Conservation (phyloP, 2,329 filamentous ascomycete genomes). For the Arthrobotrys sphaeroides region DNA sequence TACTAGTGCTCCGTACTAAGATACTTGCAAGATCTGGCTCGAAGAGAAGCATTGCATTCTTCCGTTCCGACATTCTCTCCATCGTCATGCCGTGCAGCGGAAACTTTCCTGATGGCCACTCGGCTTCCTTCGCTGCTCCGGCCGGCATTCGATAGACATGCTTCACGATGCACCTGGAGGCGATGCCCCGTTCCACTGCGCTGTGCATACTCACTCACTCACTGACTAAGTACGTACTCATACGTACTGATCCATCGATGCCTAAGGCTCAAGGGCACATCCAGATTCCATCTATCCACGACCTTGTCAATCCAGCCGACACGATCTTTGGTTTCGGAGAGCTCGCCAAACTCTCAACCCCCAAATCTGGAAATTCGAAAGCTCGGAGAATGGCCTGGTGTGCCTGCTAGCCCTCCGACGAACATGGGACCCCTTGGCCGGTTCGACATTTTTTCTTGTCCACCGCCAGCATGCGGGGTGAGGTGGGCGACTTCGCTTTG, state of each 20-base stretch:
- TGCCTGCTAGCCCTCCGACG: conserved; percentile 36
- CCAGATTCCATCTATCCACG: background rate
- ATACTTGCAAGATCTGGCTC: too few relatives aligned
- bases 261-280: background rate
- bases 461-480: conserved; percentile 38
- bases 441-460: conserved; percentile 24
- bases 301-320: background rate
- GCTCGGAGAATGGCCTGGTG: conserved; percentile 36
- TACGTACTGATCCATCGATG: too few relatives aligned
- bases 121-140: background rate
- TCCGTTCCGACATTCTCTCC: background rate
- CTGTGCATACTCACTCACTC: background rate
- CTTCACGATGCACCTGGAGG: background rate
- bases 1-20: too few relatives aligned
- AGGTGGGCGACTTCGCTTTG: conserved; percentile 26
- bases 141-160: background rate
- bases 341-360: conserved; percentile 21
- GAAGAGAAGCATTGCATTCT: too few relatives aligned
- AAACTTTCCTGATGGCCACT: background rate
- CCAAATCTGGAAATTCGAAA: conserved; percentile 27
- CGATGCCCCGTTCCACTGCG: background rate
- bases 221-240: too few relatives aligned
- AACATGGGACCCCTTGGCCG: conserved; percentile 30
- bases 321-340: conserved; percentile 33
- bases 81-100: background rate